phyloP scores from a whole-genome alignment of 78 protist genomes.

The Monocercomonoides exilis region DNA sequence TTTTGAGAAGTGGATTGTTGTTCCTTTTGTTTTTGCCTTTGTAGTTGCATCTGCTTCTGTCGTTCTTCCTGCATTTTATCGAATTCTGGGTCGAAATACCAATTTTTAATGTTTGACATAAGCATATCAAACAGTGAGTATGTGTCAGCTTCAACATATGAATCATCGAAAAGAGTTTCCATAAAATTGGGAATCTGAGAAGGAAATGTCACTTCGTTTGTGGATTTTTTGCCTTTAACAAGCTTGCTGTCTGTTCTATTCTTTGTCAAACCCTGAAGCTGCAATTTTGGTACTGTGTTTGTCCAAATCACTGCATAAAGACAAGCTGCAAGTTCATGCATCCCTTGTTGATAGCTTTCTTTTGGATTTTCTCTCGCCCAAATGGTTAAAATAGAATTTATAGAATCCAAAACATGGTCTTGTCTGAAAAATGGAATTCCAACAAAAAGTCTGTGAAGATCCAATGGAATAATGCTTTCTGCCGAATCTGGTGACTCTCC shows the following conservation, averaged over 20 bases:
- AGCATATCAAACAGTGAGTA: background rate
- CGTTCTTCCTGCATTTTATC: no score
- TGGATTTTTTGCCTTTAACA: no score
- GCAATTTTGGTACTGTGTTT: background rate
- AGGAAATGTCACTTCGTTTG: no score
- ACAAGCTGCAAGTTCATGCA: background rate
- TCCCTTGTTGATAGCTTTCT: background rate
- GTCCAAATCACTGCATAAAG: background rate
- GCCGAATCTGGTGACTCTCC: no score
- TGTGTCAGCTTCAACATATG: background rate
- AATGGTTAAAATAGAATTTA: background rate
- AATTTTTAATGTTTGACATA: background rate
- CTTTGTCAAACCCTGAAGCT: background rate
- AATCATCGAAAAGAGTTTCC: background rate
- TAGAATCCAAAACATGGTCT: no score
- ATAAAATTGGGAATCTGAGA: no score
- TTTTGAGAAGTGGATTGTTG: no score
- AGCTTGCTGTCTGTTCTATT: background rate
- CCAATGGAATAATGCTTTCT: no score
- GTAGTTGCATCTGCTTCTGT: no score
- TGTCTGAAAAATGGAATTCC: no score
- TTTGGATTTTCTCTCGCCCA: background rate
- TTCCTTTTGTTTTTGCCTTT: no score
- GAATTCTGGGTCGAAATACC: background rate
- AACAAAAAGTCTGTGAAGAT: no score